A percentile compares a stretch with the other conserved stretches of the same genome.
Evolutionary conservation across 768 basidiomycete species (phyloP).

Genomic region (Boletus vinaceobasis): DNA sequence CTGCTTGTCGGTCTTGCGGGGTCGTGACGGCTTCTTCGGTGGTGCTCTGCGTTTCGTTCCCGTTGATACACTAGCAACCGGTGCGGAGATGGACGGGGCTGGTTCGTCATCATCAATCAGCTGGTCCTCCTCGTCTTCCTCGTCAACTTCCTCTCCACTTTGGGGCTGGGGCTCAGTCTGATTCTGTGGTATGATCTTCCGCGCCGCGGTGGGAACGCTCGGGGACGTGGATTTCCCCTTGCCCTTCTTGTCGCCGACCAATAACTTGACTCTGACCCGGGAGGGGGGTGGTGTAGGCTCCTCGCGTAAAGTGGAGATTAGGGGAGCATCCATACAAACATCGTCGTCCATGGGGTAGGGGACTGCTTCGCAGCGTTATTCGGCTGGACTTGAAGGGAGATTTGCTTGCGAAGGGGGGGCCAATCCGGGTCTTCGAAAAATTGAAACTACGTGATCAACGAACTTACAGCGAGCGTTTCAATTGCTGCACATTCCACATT

Average conservation of each 20-base stretch:
- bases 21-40: slow-evolving; percentile 45
- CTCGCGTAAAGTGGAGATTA: slow-evolving; percentile 74
- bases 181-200: slow-evolving; percentile 21
- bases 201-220: slow-evolving; percentile 15
- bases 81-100: slow-evolving; percentile 27
- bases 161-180: slow-evolving; percentile 18
- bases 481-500: neutral
- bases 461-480: slow-evolving; percentile 1
- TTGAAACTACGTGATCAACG: neutral
- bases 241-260: slow-evolving; percentile 44
- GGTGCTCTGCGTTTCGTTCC: slow-evolving; percentile 50
- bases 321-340: slow-evolving; percentile 74
- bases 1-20: slow-evolving; percentile 52
- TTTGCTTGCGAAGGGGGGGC: neutral
- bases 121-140: slow-evolving; percentile 74
- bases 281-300: slow-evolving; percentile 67
- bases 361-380: neutral
- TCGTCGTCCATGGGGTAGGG: slow-evolving; percentile 37
- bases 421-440: neutral
- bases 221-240: slow-evolving; percentile 36
- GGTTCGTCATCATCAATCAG: slow-evolving; percentile 67
- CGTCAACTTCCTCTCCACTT: slow-evolving; percentile 52
- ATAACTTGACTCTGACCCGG: slow-evolving; percentile 46
- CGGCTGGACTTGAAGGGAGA: neutral
- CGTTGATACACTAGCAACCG: slow-evolving; percentile 30